Conservation (phyloP, 306 rosid species). For the Quercus rubra region DNA sequence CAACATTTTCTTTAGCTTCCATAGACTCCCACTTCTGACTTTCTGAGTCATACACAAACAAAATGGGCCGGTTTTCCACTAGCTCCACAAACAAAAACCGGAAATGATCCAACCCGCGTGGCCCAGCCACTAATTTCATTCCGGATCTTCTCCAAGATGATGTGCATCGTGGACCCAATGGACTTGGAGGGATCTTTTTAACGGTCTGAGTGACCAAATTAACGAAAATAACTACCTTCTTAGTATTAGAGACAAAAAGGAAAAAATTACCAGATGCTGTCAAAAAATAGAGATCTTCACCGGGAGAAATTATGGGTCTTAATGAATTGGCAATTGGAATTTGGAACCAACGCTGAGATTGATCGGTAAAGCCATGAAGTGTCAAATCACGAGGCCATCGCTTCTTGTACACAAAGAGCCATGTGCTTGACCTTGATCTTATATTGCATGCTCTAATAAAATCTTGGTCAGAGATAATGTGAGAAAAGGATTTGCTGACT, state of each 20-base stretch:
- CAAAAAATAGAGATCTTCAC: slow-evolving; percentile 52
- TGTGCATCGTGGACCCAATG: slow-evolving; percentile 64
- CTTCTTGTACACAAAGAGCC: slow-evolving; percentile 67
- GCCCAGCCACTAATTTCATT: slow-evolving; percentile 42
- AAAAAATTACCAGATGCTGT: slow-evolving; percentile 48
- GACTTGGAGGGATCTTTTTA: slow-evolving; percentile 52
- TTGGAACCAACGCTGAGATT: slow-evolving; percentile 56
- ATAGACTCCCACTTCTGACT: slow-evolving; percentile 40
- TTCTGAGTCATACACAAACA: slow-evolving; percentile 44
- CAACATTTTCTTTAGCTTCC: slow-evolving; percentile 18
- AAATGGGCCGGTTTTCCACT: slow-evolving; percentile 34
- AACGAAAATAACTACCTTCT: slow-evolving; percentile 46
- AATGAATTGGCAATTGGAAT: slow-evolving; percentile 44
- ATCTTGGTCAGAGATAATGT: slow-evolving; percentile 33
- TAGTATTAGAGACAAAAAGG: slow-evolving; percentile 52
- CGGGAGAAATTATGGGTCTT: slow-evolving; percentile 37
- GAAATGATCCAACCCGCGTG: slow-evolving; percentile 33
- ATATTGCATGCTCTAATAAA: slow-evolving; percentile 52
- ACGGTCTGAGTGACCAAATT: slow-evolving; percentile 42
- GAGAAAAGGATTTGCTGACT: slow-evolving; percentile 29
- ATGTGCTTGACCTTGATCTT: slow-evolving; percentile 43
- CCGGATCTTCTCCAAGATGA: slow-evolving; percentile 67
- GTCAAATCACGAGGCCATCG: slow-evolving; percentile 60
- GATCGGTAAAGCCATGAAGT: slow-evolving; percentile 55
- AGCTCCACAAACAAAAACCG: slow-evolving; percentile 54